Percentiles rank a stretch among this genome's conserved stretches.
Evolutionary conservation across 2,329 filamentous ascomycete genomes (phyloP).

Genomic region (Cladosporium sp.): DNA sequence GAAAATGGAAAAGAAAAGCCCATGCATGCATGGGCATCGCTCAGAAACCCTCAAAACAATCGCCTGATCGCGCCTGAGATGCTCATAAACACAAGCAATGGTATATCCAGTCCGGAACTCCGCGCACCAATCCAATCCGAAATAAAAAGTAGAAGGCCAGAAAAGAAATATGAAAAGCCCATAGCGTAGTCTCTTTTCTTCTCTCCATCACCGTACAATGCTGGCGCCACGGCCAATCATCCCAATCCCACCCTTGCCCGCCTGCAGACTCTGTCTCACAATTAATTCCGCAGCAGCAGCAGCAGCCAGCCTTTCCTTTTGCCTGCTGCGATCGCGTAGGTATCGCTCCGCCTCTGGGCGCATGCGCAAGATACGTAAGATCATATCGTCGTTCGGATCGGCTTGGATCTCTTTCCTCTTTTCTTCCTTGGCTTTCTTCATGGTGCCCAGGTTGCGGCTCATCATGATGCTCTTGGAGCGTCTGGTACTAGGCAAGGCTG

Average conservation of each 20-base stretch:
- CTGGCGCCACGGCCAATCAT: conserved; percentile 13
- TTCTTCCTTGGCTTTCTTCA: conserved; percentile 93
- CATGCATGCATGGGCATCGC: too few species aligned
- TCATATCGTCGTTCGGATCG: conserved; percentile 97
- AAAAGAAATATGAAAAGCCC: too few species aligned
- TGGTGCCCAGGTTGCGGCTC: conserved; percentile 87
- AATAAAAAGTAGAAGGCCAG: too few species aligned
- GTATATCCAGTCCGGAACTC: neutral
- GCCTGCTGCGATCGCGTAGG: conserved; percentile 81
- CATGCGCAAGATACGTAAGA: conserved; percentile 90
- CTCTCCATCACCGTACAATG: conserved; percentile 9
- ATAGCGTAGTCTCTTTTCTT: too few species aligned
- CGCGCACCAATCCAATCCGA: neutral
- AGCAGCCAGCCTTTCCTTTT: conserved; percentile 88
- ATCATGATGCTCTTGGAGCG: conserved; percentile 70
- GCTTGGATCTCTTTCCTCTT: conserved; percentile 93
- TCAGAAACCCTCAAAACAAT: too few species aligned
- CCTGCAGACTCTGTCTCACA: conserved; percentile 80
- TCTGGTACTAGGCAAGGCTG: conserved; percentile 53
- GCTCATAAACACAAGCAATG: neutral
- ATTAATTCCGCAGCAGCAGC: conserved; percentile 90
- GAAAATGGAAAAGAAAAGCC: too few species aligned
- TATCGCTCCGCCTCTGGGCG: conserved; percentile 83
- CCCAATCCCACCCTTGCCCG: conserved; percentile 25
- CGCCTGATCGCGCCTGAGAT: too few species aligned